Conservation (phyloP, 1,284 basidiomycete species). For the Malassezia vespertilionis region DNA sequence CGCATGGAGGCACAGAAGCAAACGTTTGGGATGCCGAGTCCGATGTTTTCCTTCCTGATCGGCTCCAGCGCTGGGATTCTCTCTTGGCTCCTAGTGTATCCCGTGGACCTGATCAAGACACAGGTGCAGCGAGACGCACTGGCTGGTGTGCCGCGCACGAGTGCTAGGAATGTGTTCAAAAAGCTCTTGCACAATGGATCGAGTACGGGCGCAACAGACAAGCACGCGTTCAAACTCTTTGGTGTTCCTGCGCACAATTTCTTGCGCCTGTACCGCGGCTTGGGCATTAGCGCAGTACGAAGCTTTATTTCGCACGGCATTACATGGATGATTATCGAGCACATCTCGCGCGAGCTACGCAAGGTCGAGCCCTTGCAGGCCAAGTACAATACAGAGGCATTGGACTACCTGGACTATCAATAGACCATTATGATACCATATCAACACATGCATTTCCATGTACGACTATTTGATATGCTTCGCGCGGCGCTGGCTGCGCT, state of each 20-base stretch:
- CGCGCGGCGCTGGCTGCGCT: conserved; percentile 15
- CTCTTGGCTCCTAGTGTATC: conserved; percentile 44
- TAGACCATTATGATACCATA: conserved; percentile 10
- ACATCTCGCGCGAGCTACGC: conserved; percentile 20
- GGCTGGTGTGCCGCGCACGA: conserved; percentile 60
- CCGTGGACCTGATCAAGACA: conserved; percentile 66
- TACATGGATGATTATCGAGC: conserved; percentile 45
- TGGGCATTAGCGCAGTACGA: conserved; percentile 40
- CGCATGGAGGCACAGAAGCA: conserved; percentile 11
- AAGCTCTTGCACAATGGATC: conserved; percentile 56
- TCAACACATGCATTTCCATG: not conserved
- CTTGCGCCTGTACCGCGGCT: conserved; percentile 39
- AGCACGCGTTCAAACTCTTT: not conserved
- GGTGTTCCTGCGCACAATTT: conserved; percentile 21
- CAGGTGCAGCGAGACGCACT: conserved; percentile 79
- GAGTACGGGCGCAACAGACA: not conserved
- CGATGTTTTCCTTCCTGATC: conserved; percentile 40
- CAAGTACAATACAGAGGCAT: conserved; percentile 1
- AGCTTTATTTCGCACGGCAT: conserved; percentile 46
- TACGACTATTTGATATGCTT: conserved; percentile 1
- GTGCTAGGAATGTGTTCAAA: conserved; percentile 59
- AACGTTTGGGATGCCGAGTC: conserved; percentile 30
- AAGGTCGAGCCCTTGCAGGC: not conserved
- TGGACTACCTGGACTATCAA: conserved; percentile 16
- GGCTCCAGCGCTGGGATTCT: conserved; percentile 41